phyloP scores from a whole-genome alignment of 2,329 filamentous ascomycete genomes.

The Sclerotinia subarctica region DNA sequence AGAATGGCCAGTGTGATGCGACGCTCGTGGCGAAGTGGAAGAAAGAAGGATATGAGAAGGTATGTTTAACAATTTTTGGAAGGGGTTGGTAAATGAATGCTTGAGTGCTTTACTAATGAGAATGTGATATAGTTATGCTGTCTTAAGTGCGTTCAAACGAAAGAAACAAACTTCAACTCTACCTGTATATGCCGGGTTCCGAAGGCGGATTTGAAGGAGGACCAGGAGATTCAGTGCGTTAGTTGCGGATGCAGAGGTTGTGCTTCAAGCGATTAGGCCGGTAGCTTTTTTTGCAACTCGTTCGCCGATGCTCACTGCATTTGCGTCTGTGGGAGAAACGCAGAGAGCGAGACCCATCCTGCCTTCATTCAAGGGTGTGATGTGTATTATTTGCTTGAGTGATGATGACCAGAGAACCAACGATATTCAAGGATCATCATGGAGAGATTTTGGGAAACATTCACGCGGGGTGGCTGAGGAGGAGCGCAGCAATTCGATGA shows the following conservation, averaged over 20 bases:
- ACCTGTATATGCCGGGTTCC: constrained; percentile 97
- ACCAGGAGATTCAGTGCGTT: constrained; percentile 87
- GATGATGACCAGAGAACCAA: constrained; percentile 8
- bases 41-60: constrained; percentile 98
- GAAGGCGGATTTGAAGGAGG: constrained; percentile 82
- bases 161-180: constrained; percentile 97
- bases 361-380: not conserved
- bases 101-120: constrained; percentile 3
- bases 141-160: constrained; percentile 95
- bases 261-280: constrained; percentile 70
- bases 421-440: not conserved
- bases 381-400: not conserved
- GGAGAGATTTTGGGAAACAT: not conserved
- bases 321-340: not conserved
- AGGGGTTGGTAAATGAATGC: not conserved
- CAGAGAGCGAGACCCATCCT: not conserved
- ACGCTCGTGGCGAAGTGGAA: constrained; percentile 99
- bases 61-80: constrained; percentile 42
- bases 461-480: not conserved
- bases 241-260: constrained; percentile 93
- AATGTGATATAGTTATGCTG: constrained; percentile 70
- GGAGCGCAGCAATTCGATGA: not conserved
- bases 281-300: not conserved
- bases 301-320: not conserved
- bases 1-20: constrained; percentile 93